Base-by-base conservation (phyloP, 2,329 filamentous ascomycete species). In the Aspergillus chevalieri region DNA sequence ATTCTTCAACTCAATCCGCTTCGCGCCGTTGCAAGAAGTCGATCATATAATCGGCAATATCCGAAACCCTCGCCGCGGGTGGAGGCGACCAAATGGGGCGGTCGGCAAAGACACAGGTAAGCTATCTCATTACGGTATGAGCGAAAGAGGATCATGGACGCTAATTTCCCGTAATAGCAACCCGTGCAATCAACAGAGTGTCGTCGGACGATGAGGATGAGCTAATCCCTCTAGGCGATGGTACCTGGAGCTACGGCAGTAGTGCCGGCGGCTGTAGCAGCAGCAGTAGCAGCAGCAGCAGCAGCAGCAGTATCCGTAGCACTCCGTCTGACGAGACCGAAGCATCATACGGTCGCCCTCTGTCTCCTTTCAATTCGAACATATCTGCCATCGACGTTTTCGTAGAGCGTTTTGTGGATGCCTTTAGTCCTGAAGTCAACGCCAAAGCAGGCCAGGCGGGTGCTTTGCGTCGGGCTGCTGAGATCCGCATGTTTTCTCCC, bases 401-500 rank as follows among this genome's bases (percentile, higher is more conserved):
- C 46, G 63, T 71, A 10, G 65, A 67, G 45, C 66, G 67, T 4
- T 71, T 71, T 28, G 60, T 71, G 6, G 68, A 71, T 47, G 68
- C 67, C 4, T 71, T 71, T 34, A 70, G 67, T 46, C 68, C 68
- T 1, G 53, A 69, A 36, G 66, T 70, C 4, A 63, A 68, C 41
- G 46, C 55, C 1, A 68, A 65, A 26, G 58, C 63, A 4, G 68
- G 68, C 4, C 62, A 60, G 17, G 67, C 68, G 3, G 66, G 66
- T 17, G 67, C 68, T 14, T 46, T 70, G 15, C 64, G 68, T 30
- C 62, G 63, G 10, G 68, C 66, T 4, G 68, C 68, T 0, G 63
- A 57, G 12, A 70, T 70, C 43, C 65, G 68, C 44, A 70, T 70
- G 66, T 70, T 70, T 34, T 70, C 67, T 0, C 67, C 68, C 2